Conservation (phyloP, 352 stramenopile species). For the Globisporangium perplexum region DNA sequence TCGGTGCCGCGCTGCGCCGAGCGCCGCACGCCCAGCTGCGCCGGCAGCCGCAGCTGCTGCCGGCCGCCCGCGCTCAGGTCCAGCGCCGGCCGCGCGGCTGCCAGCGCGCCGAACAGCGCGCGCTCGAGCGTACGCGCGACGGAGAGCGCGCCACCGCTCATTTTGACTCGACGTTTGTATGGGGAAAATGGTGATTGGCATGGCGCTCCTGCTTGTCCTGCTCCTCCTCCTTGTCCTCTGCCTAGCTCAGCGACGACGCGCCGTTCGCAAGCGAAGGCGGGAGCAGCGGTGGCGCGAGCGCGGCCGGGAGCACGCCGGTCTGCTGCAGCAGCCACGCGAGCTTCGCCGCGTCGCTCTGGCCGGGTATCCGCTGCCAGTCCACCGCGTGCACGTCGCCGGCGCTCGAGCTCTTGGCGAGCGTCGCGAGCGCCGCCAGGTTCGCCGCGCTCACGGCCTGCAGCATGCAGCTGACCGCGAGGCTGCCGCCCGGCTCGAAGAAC, state of each 20-base stretch:
- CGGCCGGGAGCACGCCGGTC: slow-evolving; percentile 38
- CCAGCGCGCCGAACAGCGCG: slow-evolving; percentile 34
- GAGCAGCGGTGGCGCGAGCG: slow-evolving; percentile 13
- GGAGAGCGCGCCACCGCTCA: slow-evolving; percentile 30
- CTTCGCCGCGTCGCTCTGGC: slow-evolving; percentile 59
- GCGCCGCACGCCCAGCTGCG: slow-evolving; percentile 54
- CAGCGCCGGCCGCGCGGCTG: slow-evolving; percentile 25
- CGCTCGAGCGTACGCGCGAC: slow-evolving; percentile 44
- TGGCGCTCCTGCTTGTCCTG: neutral
- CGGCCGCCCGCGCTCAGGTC: slow-evolving; percentile 9
- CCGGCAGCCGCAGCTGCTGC: slow-evolving; percentile 19
- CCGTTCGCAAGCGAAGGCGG: neutral
- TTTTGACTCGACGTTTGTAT: neutral
- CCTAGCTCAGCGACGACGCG: neutral
- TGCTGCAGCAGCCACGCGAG: slow-evolving; percentile 73
- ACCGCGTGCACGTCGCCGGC: slow-evolving; percentile 49
- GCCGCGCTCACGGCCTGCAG: slow-evolving; percentile 55
- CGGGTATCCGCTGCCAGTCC: slow-evolving; percentile 80
- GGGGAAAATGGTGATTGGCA: neutral
- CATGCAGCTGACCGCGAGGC: slow-evolving; percentile 65
- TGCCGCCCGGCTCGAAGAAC: slow-evolving; percentile 45
- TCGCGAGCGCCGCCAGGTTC: slow-evolving; percentile 26
- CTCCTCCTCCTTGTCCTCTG: neutral
- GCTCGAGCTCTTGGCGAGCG: slow-evolving; percentile 31
- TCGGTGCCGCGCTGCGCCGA: slow-evolving; percentile 55